These are phyloP conservation scores for Atalantia buxifolia DNA, from an alignment of 345 rosid species.

Conservation along the genomic window DNA sequence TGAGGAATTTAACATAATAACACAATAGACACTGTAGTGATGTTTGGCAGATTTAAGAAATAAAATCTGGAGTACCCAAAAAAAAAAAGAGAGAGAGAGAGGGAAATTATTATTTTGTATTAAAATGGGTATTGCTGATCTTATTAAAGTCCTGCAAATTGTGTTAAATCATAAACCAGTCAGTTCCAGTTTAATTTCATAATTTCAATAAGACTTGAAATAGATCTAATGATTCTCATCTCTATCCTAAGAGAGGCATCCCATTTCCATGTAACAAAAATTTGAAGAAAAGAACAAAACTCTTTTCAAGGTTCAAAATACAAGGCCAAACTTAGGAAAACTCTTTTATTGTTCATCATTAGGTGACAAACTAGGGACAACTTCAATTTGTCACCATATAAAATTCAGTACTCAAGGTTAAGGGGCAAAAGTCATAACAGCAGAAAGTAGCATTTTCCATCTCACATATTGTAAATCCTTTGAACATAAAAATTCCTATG, in stretches of 20 bases:
- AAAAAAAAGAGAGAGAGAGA: background rate
- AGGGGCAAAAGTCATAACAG: background rate
- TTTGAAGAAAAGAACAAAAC: background rate
- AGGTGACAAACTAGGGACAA: background rate
- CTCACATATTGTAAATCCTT: background rate
- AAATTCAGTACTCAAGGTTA: background rate
- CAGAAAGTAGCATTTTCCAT: background rate
- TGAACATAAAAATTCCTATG: background rate
- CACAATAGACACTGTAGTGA: background rate
- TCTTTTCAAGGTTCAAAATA: background rate
- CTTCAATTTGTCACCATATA: background rate
- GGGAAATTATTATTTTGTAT: background rate
- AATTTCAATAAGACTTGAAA: background rate
- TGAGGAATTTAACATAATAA: background rate
- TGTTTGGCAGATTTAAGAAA: background rate
- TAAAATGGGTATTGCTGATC: background rate
- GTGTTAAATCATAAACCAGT: background rate
- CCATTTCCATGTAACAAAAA: background rate
- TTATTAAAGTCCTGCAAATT: background rate
- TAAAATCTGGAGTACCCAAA: background rate
- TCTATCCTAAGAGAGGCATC: background rate
- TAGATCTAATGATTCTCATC: background rate
- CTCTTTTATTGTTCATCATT: background rate
- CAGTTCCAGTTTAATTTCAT: background rate
- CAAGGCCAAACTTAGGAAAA: background rate